A percentile compares a stretch with the other conserved stretches of the same genome.
Evolutionary conservation across 1,139 yeast genomes (phyloP).

Genomic region (Pichia sp.): DNA sequence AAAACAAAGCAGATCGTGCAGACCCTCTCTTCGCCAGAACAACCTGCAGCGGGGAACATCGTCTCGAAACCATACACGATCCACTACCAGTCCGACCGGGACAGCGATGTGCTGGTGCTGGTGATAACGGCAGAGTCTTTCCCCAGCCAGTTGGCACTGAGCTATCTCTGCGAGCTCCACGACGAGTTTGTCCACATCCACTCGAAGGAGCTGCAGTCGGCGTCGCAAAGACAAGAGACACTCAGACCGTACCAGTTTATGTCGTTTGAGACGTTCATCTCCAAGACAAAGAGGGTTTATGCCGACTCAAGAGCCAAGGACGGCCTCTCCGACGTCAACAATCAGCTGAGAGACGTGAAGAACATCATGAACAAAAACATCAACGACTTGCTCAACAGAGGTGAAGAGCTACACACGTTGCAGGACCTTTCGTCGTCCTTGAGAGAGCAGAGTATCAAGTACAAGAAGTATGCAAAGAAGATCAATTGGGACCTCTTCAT

Average conservation of each 20-base stretch:
- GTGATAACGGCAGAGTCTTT: conserved; percentile 60
- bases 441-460: conserved; percentile 80
- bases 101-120: conserved; percentile 9
- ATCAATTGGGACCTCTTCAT: conserved; percentile 86
- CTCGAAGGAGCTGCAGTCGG: conserved; percentile 59
- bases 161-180: conserved; percentile 77
- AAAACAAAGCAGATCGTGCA: conserved; percentile 75
- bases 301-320: conserved; percentile 84
- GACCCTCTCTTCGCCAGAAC: conserved; percentile 39
- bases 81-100: conserved; percentile 13
- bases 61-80: conserved; percentile 10
- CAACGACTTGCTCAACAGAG: conserved; percentile 89
- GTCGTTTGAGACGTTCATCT: conserved; percentile 76
- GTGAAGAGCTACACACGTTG: conserved; percentile 91
- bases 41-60: conserved; percentile 13
- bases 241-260: conserved; percentile 75
- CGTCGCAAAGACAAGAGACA: conserved; percentile 1
- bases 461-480: conserved; percentile 83
- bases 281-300: conserved; percentile 82
- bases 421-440: conserved; percentile 79
- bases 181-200: conserved; percentile 79
- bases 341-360: conserved; percentile 88
- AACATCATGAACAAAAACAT: conserved; percentile 94
- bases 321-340: conserved; percentile 61
- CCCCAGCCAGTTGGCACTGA: conserved; percentile 85